Conservation (phyloP, 1,284 basidiomycete genomes). For the Moesziomyces parantarcticus region DNA sequence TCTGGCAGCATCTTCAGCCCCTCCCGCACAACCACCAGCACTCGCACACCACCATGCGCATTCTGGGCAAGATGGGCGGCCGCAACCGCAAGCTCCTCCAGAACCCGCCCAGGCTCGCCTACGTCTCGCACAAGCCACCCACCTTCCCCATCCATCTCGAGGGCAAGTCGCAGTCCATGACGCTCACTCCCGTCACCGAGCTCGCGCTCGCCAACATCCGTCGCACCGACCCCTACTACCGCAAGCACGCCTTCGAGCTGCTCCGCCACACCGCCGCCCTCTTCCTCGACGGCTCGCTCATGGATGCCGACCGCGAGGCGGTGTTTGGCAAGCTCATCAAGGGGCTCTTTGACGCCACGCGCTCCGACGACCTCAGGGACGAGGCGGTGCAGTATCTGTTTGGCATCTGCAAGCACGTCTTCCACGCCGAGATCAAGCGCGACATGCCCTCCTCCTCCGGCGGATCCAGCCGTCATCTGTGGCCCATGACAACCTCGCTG, state of each 20-base stretch:
- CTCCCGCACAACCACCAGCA: conserved; percentile 90
- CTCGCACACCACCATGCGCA: conserved; percentile 94
- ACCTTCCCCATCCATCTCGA: conserved; percentile 49
- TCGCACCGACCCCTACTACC: conserved; percentile 75
- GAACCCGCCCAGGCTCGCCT: conserved; percentile 81
- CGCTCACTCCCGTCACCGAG: conserved; percentile 78
- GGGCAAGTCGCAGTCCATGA: conserved; percentile 73
- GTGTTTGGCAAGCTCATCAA: conserved; percentile 77
- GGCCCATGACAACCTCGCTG: conserved; percentile 70
- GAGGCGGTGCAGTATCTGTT: conserved; percentile 78
- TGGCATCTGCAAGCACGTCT: conserved; percentile 77
- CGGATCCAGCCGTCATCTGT: conserved; percentile 73
- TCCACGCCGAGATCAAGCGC: conserved; percentile 70
- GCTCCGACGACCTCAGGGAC: conserved; percentile 77
- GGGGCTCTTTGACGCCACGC: conserved; percentile 81
- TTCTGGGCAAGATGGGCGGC: conserved; percentile 96
- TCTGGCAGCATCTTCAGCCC: conserved; percentile 76
- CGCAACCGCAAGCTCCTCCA: conserved; percentile 85
- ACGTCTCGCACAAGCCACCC: conserved; percentile 64
- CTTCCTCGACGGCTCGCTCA: conserved; percentile 75
- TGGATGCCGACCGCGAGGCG: conserved; percentile 76
- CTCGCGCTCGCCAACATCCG: conserved; percentile 78
- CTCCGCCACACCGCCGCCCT: conserved; percentile 80
- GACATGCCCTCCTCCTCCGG: conserved; percentile 68
- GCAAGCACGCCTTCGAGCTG: conserved; percentile 80